These are phyloP conservation scores for Sextonia rubra DNA, from an alignment of 164 flowering plant species.

Conservation along the genomic window DNA sequence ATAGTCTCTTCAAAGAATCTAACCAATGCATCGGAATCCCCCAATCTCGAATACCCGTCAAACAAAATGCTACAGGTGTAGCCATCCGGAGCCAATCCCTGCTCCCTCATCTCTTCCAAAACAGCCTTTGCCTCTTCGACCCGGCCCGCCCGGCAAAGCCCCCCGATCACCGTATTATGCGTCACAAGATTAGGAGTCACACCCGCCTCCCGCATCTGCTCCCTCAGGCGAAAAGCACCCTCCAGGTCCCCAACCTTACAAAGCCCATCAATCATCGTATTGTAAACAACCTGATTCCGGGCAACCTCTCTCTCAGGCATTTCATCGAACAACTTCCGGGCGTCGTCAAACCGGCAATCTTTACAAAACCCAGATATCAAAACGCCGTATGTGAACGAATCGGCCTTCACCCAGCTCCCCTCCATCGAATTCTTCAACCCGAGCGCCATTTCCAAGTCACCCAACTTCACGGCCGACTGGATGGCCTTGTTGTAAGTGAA, in stretches of 20 bases:
- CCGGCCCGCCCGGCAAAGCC: conserved; percentile 39
- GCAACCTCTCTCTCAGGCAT: conserved; percentile 33
- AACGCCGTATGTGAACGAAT: conserved; percentile 59
- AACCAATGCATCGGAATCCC: conserved; percentile 34
- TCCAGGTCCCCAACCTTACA: conserved; percentile 58
- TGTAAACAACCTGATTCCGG: conserved; percentile 44
- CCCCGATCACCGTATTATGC: conserved; percentile 55
- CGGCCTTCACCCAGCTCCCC: conserved; percentile 22
- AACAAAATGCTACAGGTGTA: conserved; percentile 53
- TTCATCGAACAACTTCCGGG: conserved; percentile 57
- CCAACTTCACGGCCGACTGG: conserved; percentile 57
- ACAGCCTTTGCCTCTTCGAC: conserved; percentile 42
- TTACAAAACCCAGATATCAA: conserved; percentile 58
- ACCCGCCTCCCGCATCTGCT: conserved; percentile 39
- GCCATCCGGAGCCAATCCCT: conserved; percentile 52
- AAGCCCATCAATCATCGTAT: conserved; percentile 63
- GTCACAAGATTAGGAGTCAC: conserved; percentile 45
- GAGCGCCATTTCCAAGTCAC: conserved; percentile 43
- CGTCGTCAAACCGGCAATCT: conserved; percentile 42
- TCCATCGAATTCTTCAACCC: conserved; percentile 43
- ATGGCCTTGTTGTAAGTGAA: conserved; percentile 61
- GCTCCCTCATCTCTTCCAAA: conserved; percentile 46
- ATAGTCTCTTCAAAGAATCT: conserved; percentile 36
- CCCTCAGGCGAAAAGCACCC: conserved; percentile 35
- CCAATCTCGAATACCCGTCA: conserved; percentile 40